Percentiles rank a stretch among this genome's conserved stretches.
These are phyloP conservation scores for Hortaea sp. DNA, from an alignment of 2,329 filamentous ascomycete genomes.

Conservation along the genomic window DNA sequence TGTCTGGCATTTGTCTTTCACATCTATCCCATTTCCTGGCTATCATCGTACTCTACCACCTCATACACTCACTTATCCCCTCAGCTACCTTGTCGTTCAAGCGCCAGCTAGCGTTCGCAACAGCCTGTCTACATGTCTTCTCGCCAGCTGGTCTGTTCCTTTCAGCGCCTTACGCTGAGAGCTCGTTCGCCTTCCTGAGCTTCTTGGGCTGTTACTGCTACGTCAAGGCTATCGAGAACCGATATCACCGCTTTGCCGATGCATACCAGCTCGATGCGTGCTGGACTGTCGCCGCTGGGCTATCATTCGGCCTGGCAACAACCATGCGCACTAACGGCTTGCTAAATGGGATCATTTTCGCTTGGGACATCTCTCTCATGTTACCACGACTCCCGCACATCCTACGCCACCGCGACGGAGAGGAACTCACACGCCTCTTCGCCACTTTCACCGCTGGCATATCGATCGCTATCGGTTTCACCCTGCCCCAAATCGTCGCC, in stretches of 20 bases:
- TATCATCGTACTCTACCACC: conserved; percentile 58
- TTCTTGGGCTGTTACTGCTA: conserved; percentile 66
- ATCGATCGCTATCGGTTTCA: conserved; percentile 55
- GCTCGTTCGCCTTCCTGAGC: conserved; percentile 65
- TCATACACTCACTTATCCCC: conserved; percentile 49
- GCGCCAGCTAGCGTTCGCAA: conserved; percentile 51
- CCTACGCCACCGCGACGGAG: conserved; percentile 11
- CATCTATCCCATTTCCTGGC: conserved; percentile 69
- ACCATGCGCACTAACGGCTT: conserved; percentile 78
- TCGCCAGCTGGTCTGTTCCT: conserved; percentile 86
- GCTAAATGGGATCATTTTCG: conserved; percentile 67
- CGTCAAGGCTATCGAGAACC: conserved; percentile 33
- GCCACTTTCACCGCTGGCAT: conserved; percentile 55
- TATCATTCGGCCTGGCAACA: conserved; percentile 58
- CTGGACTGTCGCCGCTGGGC: conserved; percentile 18
- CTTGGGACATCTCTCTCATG: conserved; percentile 46
- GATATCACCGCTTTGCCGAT: conserved; percentile 2
- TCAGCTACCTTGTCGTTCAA: conserved; percentile 19
- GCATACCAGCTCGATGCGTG: conserved; percentile 11
- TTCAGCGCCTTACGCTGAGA: conserved; percentile 75
- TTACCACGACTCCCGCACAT: conserved; percentile 33
- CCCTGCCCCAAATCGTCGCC: conserved; percentile 64
- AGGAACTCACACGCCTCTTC: conserved; percentile 8
- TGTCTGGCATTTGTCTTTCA: conserved; percentile 57
- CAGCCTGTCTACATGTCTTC: conserved; percentile 67